These are phyloP conservation scores for Chalciporus piperatus DNA, from an alignment of 768 basidiomycete genomes.

Conservation along the genomic window DNA sequence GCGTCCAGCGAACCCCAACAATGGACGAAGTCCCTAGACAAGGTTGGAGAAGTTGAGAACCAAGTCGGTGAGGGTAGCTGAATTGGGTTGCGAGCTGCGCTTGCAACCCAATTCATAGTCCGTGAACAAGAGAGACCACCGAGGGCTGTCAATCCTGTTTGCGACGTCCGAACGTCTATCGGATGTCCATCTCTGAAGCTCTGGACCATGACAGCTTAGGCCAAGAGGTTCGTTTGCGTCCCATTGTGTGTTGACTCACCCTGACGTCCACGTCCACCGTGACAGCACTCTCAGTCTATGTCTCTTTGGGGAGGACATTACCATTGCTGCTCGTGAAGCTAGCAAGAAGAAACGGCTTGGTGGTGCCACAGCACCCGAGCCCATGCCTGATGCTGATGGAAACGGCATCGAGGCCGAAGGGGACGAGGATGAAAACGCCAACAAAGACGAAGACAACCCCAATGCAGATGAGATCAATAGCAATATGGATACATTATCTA, in stretches of 20 bases:
- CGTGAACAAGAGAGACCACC: too few species aligned
- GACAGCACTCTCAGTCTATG: slow-evolving; percentile 87
- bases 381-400: slow-evolving; percentile 2
- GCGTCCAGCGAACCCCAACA: too few species aligned
- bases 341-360: slow-evolving; percentile 21
- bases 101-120: too few species aligned
- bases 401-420: background rate
- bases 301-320: slow-evolving; percentile 79
- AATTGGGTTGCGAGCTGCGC: too few species aligned
- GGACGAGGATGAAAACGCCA: background rate
- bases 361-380: background rate
- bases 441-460: slow-evolving; percentile 1
- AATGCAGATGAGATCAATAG: slow-evolving; percentile 7
- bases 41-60: too few species aligned
- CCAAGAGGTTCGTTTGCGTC: slow-evolving; percentile 66
- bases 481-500: slow-evolving; percentile 6
- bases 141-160: too few species aligned
- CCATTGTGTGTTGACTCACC: background rate
- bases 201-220: too few species aligned
- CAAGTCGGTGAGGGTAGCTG: too few species aligned
- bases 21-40: too few species aligned
- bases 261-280: background rate
- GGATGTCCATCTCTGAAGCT: too few species aligned
- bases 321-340: slow-evolving; percentile 43
- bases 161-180: too few species aligned